Percentiles rank a stretch among this genome's conserved stretches.
Conservation (phyloP, 2,329 filamentous ascomycete genomes). For the Fusarium nygamai region DNA sequence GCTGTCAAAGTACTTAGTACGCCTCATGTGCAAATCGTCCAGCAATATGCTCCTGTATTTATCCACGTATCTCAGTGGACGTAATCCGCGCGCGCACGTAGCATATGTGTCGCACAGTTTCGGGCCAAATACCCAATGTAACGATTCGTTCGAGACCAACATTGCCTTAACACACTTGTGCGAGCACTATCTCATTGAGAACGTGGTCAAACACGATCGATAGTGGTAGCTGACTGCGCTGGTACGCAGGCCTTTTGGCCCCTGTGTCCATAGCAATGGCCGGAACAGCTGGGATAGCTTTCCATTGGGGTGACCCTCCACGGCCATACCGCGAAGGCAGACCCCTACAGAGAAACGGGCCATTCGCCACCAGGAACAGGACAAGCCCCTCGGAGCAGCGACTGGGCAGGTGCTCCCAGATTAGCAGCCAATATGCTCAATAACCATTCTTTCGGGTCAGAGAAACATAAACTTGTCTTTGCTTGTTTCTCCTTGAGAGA, state of each 20-base stretch:
- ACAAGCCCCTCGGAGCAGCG: constrained; percentile 1
- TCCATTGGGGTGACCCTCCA: constrained; percentile 16
- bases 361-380: constrained; percentile 28
- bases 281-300: constrained; percentile 7
- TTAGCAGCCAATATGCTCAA: not conserved
- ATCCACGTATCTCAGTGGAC: constrained; percentile 3
- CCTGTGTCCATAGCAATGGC: constrained; percentile 14
- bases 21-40: not conserved
- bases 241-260: constrained; percentile 13
- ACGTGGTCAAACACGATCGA: constrained; percentile 23
- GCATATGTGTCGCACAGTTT: constrained; percentile 37
- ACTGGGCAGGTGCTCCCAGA: not conserved
- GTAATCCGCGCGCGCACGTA: constrained; percentile 5
- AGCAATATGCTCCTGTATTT: constrained; percentile 14
- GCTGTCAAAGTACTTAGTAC: not conserved
- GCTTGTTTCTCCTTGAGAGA: constrained; percentile 28
- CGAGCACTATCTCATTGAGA: constrained; percentile 36
- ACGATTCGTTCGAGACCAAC: constrained; percentile 21
- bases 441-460: constrained; percentile 5
- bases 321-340: constrained; percentile 25
- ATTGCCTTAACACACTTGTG: constrained; percentile 38
- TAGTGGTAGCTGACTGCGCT: constrained; percentile 24
- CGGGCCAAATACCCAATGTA: constrained; percentile 21
- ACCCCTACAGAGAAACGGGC: constrained; percentile 25
- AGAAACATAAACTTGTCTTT: constrained; percentile 19